Conservation (phyloP, 345 rosid species). For the Eucalyptus polybractea region DNA sequence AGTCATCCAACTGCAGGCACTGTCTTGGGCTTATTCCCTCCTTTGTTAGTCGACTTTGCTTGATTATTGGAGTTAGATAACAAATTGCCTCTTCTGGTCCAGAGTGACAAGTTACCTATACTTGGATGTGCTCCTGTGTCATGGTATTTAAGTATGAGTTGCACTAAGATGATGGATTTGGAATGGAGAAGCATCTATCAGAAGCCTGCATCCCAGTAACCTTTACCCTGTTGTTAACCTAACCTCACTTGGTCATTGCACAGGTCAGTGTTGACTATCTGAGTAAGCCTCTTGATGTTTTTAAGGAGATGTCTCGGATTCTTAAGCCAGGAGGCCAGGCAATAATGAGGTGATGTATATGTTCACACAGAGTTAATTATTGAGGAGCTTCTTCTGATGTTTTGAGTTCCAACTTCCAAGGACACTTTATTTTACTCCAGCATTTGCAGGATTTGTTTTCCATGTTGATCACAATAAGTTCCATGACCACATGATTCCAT, state of each 20-base stretch:
- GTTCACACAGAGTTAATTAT: neutral
- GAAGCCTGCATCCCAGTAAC: neutral
- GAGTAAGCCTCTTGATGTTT: slow-evolving; percentile 68
- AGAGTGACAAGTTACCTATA: neutral
- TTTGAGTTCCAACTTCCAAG: neutral
- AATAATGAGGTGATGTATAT: slow-evolving; percentile 46
- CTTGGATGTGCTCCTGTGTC: neutral
- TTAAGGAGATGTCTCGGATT: slow-evolving; percentile 68
- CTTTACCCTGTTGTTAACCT: neutral
- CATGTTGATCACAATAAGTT: neutral
- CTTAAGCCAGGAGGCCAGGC: slow-evolving; percentile 87
- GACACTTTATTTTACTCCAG: neutral
- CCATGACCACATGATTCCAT: neutral
- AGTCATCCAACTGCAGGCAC: neutral
- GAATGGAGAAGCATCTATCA: neutral
- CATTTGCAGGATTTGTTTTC: neutral
- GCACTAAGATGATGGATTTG: neutral
- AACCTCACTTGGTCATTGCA: neutral
- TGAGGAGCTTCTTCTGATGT: neutral
- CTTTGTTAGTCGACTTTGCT: neutral
- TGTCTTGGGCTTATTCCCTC: neutral
- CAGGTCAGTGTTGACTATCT: slow-evolving; percentile 94
- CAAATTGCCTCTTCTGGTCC: neutral
- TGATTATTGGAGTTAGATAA: neutral
- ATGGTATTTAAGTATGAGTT: neutral